Base-by-base conservation (phyloP, 2,329 filamentous ascomycete species). In the Microsporum audouinii region DNA sequence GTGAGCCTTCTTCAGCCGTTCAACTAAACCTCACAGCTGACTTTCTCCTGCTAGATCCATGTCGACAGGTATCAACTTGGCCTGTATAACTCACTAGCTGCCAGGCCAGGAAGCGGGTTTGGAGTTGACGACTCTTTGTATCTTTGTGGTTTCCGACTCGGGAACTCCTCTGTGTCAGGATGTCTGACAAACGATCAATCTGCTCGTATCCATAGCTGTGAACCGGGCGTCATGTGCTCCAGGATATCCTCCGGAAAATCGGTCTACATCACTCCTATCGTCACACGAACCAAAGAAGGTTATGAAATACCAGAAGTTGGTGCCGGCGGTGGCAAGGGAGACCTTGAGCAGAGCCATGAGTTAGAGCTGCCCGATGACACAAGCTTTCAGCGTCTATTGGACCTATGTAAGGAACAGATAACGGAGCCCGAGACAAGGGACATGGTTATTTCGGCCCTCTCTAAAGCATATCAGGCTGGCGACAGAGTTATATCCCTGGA, bases 181-280 rank as follows among this genome's bases (percentile, higher is more conserved):
- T 94, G 87, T 68, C 75, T 96, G 31, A 95, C 88, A 0, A 71
- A 80, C 29, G 75, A 58, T 49, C 38, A 58, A 29, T 57, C 77
- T 23, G 84, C 83, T 0, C 83, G 87, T 1, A 78, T 97, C 5
- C 92, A 97, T 71, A 95, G 89, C 68, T 96, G 92, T 66, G 91
- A 95, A 68, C 86, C 84, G 64, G 88, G 85, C 12, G 67, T 72
- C 14, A 68, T 69, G 66, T 85, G 77, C 64, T 70, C 71, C 5
- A 70, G 65, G 7, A 71, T 73, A 58, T 75, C 75, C 41, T 70
- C 77, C 76, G 56, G 71, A 69, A 66, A 78, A 70, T 81, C 88
- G 0, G 86, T 96, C 5, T 86, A 82, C 69, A 92, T 96, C 59
- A 84, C 83, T 5, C 91, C 91, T 0, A 85, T 96, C 47, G 81